Conservation (phyloP, 2,329 filamentous ascomycete species). For the Sporothrix sp. region DNA sequence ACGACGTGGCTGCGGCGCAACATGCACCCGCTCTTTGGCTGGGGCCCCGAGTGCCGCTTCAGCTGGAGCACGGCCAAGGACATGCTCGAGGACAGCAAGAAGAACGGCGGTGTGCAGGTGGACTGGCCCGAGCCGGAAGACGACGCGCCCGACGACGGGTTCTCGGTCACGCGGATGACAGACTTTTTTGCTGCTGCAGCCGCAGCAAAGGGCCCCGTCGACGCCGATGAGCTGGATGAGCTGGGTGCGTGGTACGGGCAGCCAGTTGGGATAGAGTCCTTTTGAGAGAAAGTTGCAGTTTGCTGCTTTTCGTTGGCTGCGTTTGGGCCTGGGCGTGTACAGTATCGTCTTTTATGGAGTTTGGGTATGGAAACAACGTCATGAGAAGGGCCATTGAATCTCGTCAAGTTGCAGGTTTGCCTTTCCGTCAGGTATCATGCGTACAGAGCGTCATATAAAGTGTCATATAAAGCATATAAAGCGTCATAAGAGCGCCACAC, state of each 20-base stretch:
- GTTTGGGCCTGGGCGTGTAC: background rate
- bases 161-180: slow-evolving; percentile 58
- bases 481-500: no score
- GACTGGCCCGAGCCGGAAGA: slow-evolving; percentile 59
- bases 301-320: background rate
- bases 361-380: background rate
- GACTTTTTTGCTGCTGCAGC: slow-evolving; percentile 54
- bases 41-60: slow-evolving; percentile 86
- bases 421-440: no score
- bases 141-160: slow-evolving; percentile 47
- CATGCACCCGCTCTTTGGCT: slow-evolving; percentile 91
- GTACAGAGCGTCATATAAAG: no score
- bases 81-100: slow-evolving; percentile 57
- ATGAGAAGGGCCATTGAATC: no score
- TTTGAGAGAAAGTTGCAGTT: slow-evolving; percentile 34
- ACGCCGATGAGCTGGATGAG: slow-evolving; percentile 44
- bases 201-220: slow-evolving; percentile 41
- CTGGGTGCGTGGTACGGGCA: slow-evolving; percentile 75
- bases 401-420: no score
- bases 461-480: no score
- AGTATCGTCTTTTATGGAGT: background rate
- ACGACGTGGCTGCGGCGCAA: slow-evolving; percentile 71
- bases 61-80: slow-evolving; percentile 96
- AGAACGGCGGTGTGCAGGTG: slow-evolving; percentile 50
- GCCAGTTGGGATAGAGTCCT: slow-evolving; percentile 57